Evolutionary conservation across 805 yeast species (phyloP).

Genomic region (Barnettozyma siamensis): DNA sequence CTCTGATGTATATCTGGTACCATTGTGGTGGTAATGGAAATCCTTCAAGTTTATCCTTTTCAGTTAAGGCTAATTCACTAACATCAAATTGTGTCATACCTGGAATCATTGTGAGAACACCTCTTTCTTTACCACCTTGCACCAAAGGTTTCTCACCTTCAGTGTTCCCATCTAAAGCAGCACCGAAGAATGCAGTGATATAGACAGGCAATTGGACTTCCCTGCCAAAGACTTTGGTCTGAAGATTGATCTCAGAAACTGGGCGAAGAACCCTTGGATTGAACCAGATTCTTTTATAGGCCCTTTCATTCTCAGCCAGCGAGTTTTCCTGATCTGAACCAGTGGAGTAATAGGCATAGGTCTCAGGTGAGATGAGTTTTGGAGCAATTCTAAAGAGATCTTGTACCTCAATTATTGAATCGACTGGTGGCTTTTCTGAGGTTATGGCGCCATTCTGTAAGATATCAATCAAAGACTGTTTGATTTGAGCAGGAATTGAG

Average conservation of each 20-base stretch:
- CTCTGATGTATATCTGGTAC: constrained; percentile 44
- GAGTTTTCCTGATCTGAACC: constrained; percentile 47
- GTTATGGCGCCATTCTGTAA: too few species aligned
- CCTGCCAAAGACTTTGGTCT: constrained; percentile 46
- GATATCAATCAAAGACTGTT: too few species aligned
- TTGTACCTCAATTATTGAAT: background rate
- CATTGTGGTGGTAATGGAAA: constrained; percentile 27
- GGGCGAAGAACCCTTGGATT: constrained; percentile 39
- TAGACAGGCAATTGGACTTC: constrained; percentile 41
- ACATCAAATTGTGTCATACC: constrained; percentile 35
- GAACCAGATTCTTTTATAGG: constrained; percentile 38
- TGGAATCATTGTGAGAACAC: constrained; percentile 44
- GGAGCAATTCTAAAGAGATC: background rate
- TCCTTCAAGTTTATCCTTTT: background rate
- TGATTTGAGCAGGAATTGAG: too few species aligned
- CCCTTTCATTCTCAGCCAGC: constrained; percentile 37
- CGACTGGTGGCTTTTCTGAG: background rate
- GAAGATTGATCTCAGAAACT: constrained; percentile 31
- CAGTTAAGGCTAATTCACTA: constrained; percentile 34
- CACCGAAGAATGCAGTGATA: constrained; percentile 43
- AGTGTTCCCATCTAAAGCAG: constrained; percentile 35
- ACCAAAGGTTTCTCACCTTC: constrained; percentile 40
- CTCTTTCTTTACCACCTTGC: constrained; percentile 34
- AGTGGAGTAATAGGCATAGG: constrained; percentile 34
- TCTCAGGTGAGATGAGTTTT: constrained; percentile 3